These are phyloP conservation scores for Boletus subparvulus DNA, from an alignment of 768 basidiomycete species.

Conservation along the genomic window DNA sequence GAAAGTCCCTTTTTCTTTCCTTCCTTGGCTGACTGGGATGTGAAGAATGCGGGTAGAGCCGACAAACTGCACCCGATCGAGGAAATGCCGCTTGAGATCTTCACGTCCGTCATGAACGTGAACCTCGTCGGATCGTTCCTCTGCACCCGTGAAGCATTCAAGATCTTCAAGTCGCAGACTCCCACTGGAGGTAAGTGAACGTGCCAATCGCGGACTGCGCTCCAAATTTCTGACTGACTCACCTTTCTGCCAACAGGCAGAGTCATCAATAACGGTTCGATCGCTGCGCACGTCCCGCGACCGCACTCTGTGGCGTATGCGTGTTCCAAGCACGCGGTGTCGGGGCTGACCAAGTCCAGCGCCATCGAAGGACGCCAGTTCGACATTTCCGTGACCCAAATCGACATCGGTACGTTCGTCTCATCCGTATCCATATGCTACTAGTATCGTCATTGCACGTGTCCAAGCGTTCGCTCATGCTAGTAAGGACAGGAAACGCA, in stretches of 20 bases:
- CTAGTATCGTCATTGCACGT: too few species aligned
- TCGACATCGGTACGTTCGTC: conserved; percentile 67
- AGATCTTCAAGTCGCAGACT: conserved; percentile 66
- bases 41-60: conserved; percentile 73
- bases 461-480: not conserved
- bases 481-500: conserved; percentile 58
- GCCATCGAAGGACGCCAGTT: conserved; percentile 73
- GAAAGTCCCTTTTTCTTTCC: not conserved
- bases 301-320: conserved; percentile 66
- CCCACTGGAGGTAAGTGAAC: conserved; percentile 62
- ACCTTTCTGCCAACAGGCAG: conserved; percentile 43
- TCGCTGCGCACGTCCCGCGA: conserved; percentile 70
- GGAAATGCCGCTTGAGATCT: conserved; percentile 56
- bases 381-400: conserved; percentile 75
- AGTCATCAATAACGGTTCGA: conserved; percentile 86
- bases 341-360: conserved; percentile 73
- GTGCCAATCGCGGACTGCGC: not conserved
- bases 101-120: conserved; percentile 63
- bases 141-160: conserved; percentile 74
- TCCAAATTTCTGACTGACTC: not conserved
- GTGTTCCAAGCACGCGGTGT: conserved; percentile 76
- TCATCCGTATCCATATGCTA: too few species aligned
- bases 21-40: not conserved
- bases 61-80: conserved; percentile 54
- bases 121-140: conserved; percentile 76